phyloP scores from a whole-genome alignment of 1,284 basidiomycete species.

The Heterobasidion parviporum region DNA sequence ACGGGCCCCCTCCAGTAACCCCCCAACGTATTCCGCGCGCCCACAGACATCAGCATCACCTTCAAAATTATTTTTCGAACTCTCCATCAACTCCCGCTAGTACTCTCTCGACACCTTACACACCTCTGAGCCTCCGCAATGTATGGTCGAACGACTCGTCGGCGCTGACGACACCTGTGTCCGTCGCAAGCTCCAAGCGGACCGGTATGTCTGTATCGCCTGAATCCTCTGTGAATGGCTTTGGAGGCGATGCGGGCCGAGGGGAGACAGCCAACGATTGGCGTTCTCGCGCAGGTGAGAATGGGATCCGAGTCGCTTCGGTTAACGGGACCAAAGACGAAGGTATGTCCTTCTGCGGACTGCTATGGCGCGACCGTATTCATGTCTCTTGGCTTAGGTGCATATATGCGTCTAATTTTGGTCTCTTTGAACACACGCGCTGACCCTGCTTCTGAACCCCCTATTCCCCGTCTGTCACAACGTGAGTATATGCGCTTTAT shows the following conservation, averaged over 20 bases:
- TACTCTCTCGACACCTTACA: slow-evolving; percentile 46
- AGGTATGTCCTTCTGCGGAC: slow-evolving; percentile 15
- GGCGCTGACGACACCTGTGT: slow-evolving; percentile 44
- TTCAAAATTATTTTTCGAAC: slow-evolving; percentile 22
- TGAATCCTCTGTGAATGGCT: slow-evolving; percentile 16
- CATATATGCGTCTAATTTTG: slow-evolving; percentile 24
- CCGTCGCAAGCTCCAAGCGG: slow-evolving; percentile 27
- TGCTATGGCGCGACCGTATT: background rate
- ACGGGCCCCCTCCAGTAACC: slow-evolving; percentile 32
- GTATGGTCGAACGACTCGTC: slow-evolving; percentile 47
- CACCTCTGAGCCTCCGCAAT: slow-evolving; percentile 58
- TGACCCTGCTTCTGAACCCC: background rate
- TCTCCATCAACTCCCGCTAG: slow-evolving; percentile 37
- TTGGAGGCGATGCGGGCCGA: slow-evolving; percentile 17
- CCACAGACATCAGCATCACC: slow-evolving; percentile 23
- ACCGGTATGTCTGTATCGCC: slow-evolving; percentile 27
- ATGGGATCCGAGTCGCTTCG: slow-evolving; percentile 57
- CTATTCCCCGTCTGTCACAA: background rate
- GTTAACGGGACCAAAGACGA: slow-evolving; percentile 32
- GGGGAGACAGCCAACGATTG: slow-evolving; percentile 63
- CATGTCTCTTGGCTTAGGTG: slow-evolving; percentile 22
- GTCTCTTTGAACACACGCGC: background rate
- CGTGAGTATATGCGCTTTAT: background rate
- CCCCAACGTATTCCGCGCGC: slow-evolving; percentile 35
- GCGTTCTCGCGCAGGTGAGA: slow-evolving; percentile 62